A percentile compares a stretch with the other conserved stretches of the same genome.
Evolutionary conservation across 2,329 filamentous ascomycete species (phyloP).

Genomic region (Cytospora mali): DNA sequence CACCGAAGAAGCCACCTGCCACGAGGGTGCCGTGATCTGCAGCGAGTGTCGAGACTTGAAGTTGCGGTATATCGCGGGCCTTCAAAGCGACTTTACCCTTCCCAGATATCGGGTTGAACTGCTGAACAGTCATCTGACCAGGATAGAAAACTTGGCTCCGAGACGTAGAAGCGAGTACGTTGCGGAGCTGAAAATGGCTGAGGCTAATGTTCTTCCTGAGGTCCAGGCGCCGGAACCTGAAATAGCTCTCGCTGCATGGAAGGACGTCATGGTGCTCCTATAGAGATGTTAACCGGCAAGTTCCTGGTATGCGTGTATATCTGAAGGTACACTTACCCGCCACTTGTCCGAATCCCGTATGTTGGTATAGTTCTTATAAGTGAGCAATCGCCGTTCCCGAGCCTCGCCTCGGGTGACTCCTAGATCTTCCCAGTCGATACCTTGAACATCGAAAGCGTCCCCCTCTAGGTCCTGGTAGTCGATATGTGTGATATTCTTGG

Average conservation of each 20-base stretch:
- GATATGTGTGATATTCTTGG: conserved; percentile 28
- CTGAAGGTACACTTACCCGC: conserved; percentile 46
- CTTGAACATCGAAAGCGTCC: conserved; percentile 60
- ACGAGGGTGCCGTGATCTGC: conserved; percentile 59
- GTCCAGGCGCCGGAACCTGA: conserved; percentile 61
- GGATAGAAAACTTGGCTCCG: conserved; percentile 61
- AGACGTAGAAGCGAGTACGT: conserved; percentile 60
- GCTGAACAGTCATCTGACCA: conserved; percentile 50
- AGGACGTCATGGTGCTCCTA: conserved; percentile 39
- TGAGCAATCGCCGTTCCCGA: conserved; percentile 48
- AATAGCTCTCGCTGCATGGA: conserved; percentile 51
- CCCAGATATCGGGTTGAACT: conserved; percentile 55
- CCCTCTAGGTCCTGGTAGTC: conserved; percentile 54
- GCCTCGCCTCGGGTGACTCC: conserved; percentile 54
- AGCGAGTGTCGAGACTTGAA: conserved; percentile 54
- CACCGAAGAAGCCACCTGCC: conserved; percentile 60
- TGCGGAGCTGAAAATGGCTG: conserved; percentile 69
- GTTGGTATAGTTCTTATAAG: conserved; percentile 63
- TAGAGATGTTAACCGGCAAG: conserved; percentile 20
- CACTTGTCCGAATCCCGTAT: conserved; percentile 48
- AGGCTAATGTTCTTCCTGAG: conserved; percentile 56
- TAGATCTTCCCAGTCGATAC: conserved; percentile 59
- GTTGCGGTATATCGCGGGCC: conserved; percentile 29
- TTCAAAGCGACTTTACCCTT: conserved; percentile 48
- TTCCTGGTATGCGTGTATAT: background rate